These are phyloP conservation scores for Thuidium tamariscinum DNA, from an alignment of 225 moss, liverwort and hornwort species.

Conservation along the genomic window DNA sequence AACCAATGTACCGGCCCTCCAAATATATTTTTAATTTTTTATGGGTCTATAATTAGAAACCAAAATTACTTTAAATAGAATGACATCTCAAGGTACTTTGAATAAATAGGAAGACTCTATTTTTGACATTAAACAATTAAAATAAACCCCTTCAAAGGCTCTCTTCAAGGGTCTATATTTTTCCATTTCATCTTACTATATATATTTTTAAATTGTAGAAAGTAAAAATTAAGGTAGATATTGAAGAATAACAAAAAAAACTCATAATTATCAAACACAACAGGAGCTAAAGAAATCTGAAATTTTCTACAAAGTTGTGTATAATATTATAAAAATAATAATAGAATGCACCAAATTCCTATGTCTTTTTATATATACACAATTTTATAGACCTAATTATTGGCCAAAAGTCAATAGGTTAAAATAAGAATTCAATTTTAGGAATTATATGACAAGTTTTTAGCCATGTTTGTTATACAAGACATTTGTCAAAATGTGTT, in stretches of 20 bases:
- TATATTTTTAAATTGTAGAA: not conserved
- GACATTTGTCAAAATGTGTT: fast-evolving
- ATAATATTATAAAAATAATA: not conserved
- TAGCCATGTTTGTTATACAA: fast-evolving
- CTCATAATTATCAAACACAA: not conserved
- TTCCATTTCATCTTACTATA: not conserved
- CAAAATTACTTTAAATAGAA: not conserved
- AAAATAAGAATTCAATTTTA: too few species aligned
- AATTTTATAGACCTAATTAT: too few species aligned
- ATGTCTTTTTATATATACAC: not conserved
- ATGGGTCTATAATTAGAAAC: fast-evolving
- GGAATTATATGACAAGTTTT: too few species aligned
- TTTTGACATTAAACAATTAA: not conserved
- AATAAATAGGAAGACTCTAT: not conserved
- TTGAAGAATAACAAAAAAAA: not conserved
- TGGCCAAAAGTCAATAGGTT: too few species aligned
- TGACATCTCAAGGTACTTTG: too few species aligned
- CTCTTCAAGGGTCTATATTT: fast-evolving
- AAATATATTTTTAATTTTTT: fast-evolving
- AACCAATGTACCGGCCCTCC: fast-evolving
- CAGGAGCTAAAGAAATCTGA: not conserved
- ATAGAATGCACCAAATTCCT: not conserved
- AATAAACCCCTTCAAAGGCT: not conserved
- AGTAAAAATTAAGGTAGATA: too few species aligned
- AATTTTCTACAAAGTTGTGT: not conserved